Conservation (phyloP, 2,329 filamentous ascomycete species). For the Botryotinia calthae region DNA sequence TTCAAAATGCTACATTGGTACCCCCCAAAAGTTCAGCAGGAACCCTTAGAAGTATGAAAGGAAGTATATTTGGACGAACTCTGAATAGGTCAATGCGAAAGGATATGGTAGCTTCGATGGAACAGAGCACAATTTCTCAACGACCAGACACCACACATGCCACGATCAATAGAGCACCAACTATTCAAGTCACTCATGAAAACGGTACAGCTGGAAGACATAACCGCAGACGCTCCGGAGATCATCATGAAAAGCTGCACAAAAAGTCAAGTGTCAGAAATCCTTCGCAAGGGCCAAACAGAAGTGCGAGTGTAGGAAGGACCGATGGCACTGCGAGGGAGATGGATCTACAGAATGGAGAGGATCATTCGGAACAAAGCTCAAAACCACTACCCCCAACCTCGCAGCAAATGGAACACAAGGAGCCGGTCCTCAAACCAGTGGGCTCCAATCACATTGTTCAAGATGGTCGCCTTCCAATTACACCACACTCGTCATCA, state of each 20-base stretch:
- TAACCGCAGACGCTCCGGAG: constrained; percentile 21
- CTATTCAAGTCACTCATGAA: constrained; percentile 75
- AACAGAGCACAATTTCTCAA: constrained; percentile 36
- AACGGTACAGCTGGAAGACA: constrained; percentile 45
- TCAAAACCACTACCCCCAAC: constrained; percentile 29
- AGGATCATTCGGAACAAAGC: constrained; percentile 28
- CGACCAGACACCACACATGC: constrained; percentile 37
- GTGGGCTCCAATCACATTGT: constrained; percentile 20
- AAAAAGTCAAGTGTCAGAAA: constrained; percentile 41
- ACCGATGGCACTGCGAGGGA: constrained; percentile 39
- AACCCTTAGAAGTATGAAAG: constrained; percentile 66
- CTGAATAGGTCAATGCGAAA: constrained; percentile 43
- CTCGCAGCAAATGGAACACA: constrained; percentile 34
- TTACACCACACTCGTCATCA: constrained; percentile 25
- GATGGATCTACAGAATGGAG: constrained; percentile 39
- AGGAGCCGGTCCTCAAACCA: constrained; percentile 28
- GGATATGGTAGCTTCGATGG: constrained; percentile 41
- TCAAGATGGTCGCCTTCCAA: constrained; percentile 29
- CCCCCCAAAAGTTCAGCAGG: constrained; percentile 69
- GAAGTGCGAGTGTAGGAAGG: constrained; percentile 48
- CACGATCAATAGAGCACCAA: constrained; percentile 48
- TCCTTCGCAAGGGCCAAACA: constrained; percentile 43
- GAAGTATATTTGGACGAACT: constrained; percentile 73
- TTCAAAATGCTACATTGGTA: background rate
- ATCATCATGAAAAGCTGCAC: constrained; percentile 39